Evolutionary conservation across 1,284 basidiomycete species (phyloP), one percentile per base, ranked within the genome.

Genomic region (Trametes hirsuta): DNA sequence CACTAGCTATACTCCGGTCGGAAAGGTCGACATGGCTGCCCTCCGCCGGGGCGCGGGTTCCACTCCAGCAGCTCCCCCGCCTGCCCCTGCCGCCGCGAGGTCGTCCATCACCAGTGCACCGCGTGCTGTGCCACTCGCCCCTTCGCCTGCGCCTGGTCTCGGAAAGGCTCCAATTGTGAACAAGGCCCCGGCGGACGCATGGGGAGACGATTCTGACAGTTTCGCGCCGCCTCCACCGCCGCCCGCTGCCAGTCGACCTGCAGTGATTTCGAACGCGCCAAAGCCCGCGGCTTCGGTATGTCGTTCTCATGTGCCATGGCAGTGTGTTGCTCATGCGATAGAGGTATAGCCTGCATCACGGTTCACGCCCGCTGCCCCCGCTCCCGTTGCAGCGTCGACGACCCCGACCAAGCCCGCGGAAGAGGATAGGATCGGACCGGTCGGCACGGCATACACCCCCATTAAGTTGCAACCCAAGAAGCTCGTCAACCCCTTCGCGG

Each of bases 391-490:
- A 3, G 62, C 84, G 1, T 82, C 87, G 1, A 79, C 75, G 47
- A 69, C 77, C 0, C 81, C 87, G 0, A 79, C 84, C 0, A 93
- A 92, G 68, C 90, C 91, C 18, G 75, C 79, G 0, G 85, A 86
- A 59, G 91, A 94, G 0, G 92, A 95, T 73, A 85, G 84, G 14
- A 95, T 95, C 67, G 90, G 81, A 1, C 91, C 91, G 2, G 88
- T 93, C 3, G 92, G 93, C 47, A 94, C 94, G 0, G 84, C 89
- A 2, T 97, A 95, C 74, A 91, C 88, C 1, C 95, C 95, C 1
- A 93, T 97, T 62, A 85, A 85, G 56, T 81, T 97, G 6, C 80
- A 86, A n/a, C 95, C 95, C 0, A 93, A 87, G 75, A 97, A 90
- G 74, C 82, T 97, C 45, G 89, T 80, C 64, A 96, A 94, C 72